phyloP scores from a whole-genome alignment of 805 yeast genomes.

The Yamadazyma olivae region DNA sequence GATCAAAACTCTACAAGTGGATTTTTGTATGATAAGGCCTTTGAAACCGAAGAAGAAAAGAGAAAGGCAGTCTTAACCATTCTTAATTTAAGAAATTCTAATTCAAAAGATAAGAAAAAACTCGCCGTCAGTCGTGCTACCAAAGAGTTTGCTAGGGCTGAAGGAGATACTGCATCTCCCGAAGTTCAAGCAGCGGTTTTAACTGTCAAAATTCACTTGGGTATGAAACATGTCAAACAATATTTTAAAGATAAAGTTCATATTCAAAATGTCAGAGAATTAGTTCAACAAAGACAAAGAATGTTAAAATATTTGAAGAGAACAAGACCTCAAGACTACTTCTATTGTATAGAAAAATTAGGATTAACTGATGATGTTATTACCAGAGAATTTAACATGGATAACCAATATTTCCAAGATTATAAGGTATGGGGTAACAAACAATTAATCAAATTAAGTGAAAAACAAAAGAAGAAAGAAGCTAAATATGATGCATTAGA shows the following conservation, averaged over 20 bases:
- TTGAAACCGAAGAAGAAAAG: constrained; percentile 47
- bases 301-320: constrained; percentile 78
- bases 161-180: constrained; percentile 91
- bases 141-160: constrained; percentile 75
- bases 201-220: constrained; percentile 75
- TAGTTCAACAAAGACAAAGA: constrained; percentile 87
- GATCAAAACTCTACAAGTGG: constrained; percentile 31
- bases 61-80: constrained; percentile 70
- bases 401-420: constrained; percentile 73
- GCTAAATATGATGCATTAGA: constrained; percentile 30
- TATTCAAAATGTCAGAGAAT: constrained; percentile 68
- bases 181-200: constrained; percentile 94
- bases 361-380: constrained; percentile 84
- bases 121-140: constrained; percentile 64
- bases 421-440: constrained; percentile 77
- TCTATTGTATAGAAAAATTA: constrained; percentile 78
- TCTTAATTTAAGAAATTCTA: constrained; percentile 69
- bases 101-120: constrained; percentile 52
- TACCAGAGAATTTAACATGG: constrained; percentile 77
- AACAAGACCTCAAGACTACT: constrained; percentile 78
- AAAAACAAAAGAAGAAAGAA: constrained; percentile 29
- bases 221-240: constrained; percentile 66
- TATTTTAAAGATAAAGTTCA: constrained; percentile 71
- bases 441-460: constrained; percentile 49
- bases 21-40: constrained; percentile 25